Evolutionary conservation across 495 filamentous ascomycete species (phyloP), one percentile per base, ranked within the genome.

Genomic region (Podospora pseudopauciseta): DNA sequence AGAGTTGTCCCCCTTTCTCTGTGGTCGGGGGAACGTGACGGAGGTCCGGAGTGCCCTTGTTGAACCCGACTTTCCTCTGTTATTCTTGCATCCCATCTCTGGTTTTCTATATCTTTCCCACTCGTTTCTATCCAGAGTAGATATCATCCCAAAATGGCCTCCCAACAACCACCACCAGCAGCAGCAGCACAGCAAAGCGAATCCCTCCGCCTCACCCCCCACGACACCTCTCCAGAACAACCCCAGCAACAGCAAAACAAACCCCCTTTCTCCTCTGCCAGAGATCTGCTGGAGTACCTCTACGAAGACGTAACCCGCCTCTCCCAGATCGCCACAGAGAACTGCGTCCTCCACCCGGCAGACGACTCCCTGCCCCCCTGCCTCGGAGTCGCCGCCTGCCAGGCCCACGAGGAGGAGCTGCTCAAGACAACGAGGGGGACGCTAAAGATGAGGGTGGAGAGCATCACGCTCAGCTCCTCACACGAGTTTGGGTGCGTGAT

Each of bases 391-490:
- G 59, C n/a, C 0, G 73, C 75, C 0, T 73, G 65, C 2, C 73
- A 76, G 61, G 68, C 63, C 9, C 70, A 76, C 65, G 72, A 73
- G 26, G 71, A 77, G 1, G 68, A 67, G 1, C 66, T 78, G 0
- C 27, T 78, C 2, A 67, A 56, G 0, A 65, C 72, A 5, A 68
- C 71, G 23, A 66, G 70, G 5, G 67, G 71, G 0, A 70, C 67
- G 11, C 39, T 78, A 2, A 39, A 61, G 39, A 77, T 78, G 76
- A 67, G 72, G 2, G 75, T 78, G 0, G 60, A 71, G 64, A 62
- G 39, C 6, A 61, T 78, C 13, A 34, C 20, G 0, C 67, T 68
- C 0, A 69, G 68, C 26, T 39, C 34, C 34, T 11, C 6, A 11
- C 63, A 63, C 11, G 5, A 67, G 54, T 77, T 76, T 60, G 76